phyloP scores from a whole-genome alignment of 768 basidiomycete species.

The Phylloporus sp. region DNA sequence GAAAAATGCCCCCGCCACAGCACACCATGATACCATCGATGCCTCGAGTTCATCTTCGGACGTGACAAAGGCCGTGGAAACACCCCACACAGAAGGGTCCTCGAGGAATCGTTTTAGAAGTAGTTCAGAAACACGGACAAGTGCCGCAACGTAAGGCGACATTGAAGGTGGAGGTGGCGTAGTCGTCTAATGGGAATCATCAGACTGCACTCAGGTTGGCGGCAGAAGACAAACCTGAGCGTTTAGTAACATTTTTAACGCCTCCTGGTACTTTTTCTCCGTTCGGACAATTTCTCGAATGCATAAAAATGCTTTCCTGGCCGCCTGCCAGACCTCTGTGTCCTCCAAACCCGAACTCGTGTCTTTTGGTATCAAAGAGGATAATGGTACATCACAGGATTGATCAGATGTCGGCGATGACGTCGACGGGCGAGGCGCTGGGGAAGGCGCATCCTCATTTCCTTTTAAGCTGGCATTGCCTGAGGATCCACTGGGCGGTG shows the following conservation, averaged over 20 bases:
- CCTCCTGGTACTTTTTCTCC: slow-evolving; percentile 42
- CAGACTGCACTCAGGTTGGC: background rate
- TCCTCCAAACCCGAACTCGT: slow-evolving; percentile 18
- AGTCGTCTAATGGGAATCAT: slow-evolving; percentile 26
- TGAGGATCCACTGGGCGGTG: background rate
- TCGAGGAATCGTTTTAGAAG: slow-evolving; percentile 50
- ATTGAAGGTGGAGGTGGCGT: slow-evolving; percentile 50
- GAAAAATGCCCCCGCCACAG: slow-evolving; percentile 37
- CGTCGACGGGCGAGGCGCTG: background rate
- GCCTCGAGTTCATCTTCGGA: slow-evolving; percentile 49
- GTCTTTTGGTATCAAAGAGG: slow-evolving; percentile 5
- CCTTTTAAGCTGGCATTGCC: background rate
- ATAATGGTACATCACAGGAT: background rate
- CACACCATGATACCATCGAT: slow-evolving; percentile 53
- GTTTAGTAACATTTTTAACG: slow-evolving; percentile 34
- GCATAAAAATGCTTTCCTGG: slow-evolving; percentile 39
- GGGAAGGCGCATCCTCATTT: background rate
- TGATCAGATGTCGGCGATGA: background rate
- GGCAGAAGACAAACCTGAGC: slow-evolving; percentile 30
- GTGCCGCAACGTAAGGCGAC: slow-evolving; percentile 46
- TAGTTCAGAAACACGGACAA: slow-evolving; percentile 48
- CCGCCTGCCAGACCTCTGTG: slow-evolving; percentile 33
- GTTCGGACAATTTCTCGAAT: slow-evolving; percentile 48
- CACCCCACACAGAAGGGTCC: slow-evolving; percentile 65
- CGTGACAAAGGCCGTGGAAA: slow-evolving; percentile 56